Base-by-base conservation (phyloP, 2,329 filamentous ascomycete species). In the Alternaria sp. region DNA sequence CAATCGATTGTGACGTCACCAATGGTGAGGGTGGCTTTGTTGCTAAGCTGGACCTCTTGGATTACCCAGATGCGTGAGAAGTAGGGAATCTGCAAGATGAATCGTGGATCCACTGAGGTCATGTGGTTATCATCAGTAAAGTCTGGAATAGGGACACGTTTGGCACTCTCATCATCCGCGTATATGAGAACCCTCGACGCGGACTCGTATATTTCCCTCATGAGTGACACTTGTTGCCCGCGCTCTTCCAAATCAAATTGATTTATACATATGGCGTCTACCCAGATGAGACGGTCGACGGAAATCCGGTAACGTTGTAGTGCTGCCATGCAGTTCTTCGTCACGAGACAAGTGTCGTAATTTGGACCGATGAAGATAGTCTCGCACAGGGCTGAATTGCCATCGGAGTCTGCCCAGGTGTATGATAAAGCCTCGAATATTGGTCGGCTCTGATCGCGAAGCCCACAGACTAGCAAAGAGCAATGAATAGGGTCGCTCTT, bases 51-150 rank as follows among this genome's bases (percentile, higher is more conserved):
- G 10, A 30, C 25, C 17, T 50, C 46, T 30, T 30, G 46, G 10
- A 50, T 50, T 2, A 50, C 46, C 46, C 46, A 50, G 10, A 50
- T 30, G 11, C 46, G 25, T n/a, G 46, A 50, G 9, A 50, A 50
- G 6, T 50, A 50, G n/a, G 46, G 46, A 6, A 15, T 19, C 5
- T 13, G 10, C 6, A 50, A 9, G 2, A 50, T 28, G 5, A 1
- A 7, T 13, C n/a, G 17, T 3, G 10, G 2, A 8, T 30, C n/a
- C 15, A 19, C 6, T 9, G 10, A 30, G 12, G 28, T 13, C 28
- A 1, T 1, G 28, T 30, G 3, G 3, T 13, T 3, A 30, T 30
- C 11, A 30, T 12, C 12, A 30, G 28, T 13, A 30, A 30, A 30
- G 11, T 30, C 3, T 30, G 28, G 28, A 1, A 30, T 30, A 5